A percentile compares a stretch with the other conserved stretches of the same genome.
These are phyloP conservation scores for Bryoerythrophyllum caledonicum DNA, from an alignment of 225 moss, liverwort and hornwort species.

Conservation along the genomic window DNA sequence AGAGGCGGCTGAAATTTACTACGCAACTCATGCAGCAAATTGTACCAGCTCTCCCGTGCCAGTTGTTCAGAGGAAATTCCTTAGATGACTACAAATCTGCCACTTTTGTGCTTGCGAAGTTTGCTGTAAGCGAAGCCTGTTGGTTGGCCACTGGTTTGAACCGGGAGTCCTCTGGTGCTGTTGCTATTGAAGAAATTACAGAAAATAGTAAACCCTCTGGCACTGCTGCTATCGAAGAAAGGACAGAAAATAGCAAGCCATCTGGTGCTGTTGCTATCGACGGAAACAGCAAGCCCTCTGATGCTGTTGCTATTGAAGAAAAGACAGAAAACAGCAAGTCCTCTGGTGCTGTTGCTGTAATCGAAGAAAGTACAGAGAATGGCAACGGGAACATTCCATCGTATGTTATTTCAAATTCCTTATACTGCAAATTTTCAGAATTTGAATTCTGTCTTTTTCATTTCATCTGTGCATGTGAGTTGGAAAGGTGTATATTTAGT, in stretches of 20 bases:
- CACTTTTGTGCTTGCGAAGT: conserved; percentile 64
- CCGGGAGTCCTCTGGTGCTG: conserved; percentile 50
- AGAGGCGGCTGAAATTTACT: conserved; percentile 65
- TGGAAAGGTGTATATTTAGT: not conserved
- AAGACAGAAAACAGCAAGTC: conserved; percentile 42
- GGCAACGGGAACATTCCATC: conserved; percentile 36
- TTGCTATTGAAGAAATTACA: conserved; percentile 34
- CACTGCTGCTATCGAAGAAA: conserved; percentile 38
- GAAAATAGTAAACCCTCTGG: conserved; percentile 30
- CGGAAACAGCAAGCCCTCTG: conserved; percentile 31
- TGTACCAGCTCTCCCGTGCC: conserved; percentile 63
- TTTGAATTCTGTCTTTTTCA: not conserved
- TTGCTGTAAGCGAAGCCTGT: conserved; percentile 75
- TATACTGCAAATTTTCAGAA: not conserved
- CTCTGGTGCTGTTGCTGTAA: conserved; percentile 41
- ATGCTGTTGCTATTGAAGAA: conserved; percentile 38
- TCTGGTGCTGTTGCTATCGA: conserved; percentile 42
- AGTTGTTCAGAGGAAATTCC: conserved; percentile 60
- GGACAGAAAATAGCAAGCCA: conserved; percentile 41
- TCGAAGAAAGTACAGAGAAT: conserved; percentile 34
- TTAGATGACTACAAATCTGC: conserved; percentile 62
- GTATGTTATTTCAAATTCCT: conserved; percentile 9
- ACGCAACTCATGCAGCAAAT: conserved; percentile 86
- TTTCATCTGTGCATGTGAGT: not conserved
- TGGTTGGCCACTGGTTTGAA: conserved; percentile 64